phyloP scores from a whole-genome alignment of 1,139 yeast species.

The Groenewaldozyma sp. region DNA sequence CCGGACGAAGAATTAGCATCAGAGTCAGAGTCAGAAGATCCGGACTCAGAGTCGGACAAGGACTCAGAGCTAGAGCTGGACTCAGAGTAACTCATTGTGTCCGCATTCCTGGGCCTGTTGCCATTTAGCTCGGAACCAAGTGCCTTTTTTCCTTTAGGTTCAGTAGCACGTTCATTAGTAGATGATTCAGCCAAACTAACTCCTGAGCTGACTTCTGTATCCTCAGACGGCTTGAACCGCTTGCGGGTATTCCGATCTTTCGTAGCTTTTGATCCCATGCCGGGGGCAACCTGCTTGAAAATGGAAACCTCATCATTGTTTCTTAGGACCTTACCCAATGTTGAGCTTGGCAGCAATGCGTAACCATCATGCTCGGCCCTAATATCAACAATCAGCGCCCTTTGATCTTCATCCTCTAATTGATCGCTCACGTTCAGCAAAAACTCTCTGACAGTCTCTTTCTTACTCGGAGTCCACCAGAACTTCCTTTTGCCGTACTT shows the following conservation, averaged over 20 bases:
- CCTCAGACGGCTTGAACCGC: neutral
- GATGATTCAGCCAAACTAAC: neutral
- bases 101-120: too few species aligned
- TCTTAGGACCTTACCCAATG: constrained; percentile 6
- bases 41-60: constrained; percentile 4
- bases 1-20: neutral
- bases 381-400: too few species aligned
- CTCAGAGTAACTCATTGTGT: neutral
- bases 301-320: constrained; percentile 10
- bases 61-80: constrained; percentile 5
- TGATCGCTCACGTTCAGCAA: constrained; percentile 2
- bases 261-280: constrained; percentile 13
- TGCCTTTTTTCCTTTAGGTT: neutral
- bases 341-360: neutral
- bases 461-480: constrained; percentile 7
- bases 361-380: neutral
- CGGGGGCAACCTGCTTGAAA: constrained; percentile 7
- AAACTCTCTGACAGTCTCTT: constrained; percentile 3
- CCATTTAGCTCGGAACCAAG: too few species aligned
- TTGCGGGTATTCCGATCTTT: constrained; percentile 13
- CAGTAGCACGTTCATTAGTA: neutral
- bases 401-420: neutral
- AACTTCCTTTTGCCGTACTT: neutral
- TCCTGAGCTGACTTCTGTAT: too few species aligned
- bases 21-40: constrained; percentile 4